These are phyloP conservation scores for Sarcomyxa edulis DNA, from an alignment of 768 basidiomycete species.

Conservation along the genomic window DNA sequence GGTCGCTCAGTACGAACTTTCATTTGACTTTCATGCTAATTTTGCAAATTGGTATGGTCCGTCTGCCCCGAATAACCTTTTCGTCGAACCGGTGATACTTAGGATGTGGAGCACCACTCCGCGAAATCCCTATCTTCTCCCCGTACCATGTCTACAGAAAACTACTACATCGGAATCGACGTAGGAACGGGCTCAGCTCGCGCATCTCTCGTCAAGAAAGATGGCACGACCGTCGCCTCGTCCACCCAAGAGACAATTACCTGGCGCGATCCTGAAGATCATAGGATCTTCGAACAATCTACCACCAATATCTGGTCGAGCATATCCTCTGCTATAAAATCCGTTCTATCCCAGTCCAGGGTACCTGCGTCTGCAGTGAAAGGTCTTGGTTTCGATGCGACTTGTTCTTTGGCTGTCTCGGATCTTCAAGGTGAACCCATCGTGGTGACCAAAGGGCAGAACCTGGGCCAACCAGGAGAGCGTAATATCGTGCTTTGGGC, in stretches of 20 bases:
- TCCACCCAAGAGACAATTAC: conserved; percentile 80
- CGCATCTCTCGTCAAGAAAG: conserved; percentile 68
- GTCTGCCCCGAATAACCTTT: too few species aligned
- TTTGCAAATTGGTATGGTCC: too few species aligned
- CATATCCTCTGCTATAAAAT: conserved; percentile 56
- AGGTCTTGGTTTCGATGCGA: conserved; percentile 93
- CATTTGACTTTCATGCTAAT: too few species aligned
- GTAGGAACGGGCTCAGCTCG: conserved; percentile 95
- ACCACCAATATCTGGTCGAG: conserved; percentile 82
- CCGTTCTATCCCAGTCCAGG: conserved; percentile 54
- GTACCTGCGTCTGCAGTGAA: conserved; percentile 61
- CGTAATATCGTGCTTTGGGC: conserved; percentile 95
- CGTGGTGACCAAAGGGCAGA: conserved; percentile 62
- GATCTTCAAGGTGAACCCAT: conserved; percentile 72
- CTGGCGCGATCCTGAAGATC: conserved; percentile 78
- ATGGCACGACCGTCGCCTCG: conserved; percentile 72
- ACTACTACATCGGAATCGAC: conserved; percentile 70
- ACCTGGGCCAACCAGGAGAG: conserved; percentile 61
- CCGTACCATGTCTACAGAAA: conserved; percentile 28
- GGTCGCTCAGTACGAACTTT: too few species aligned
- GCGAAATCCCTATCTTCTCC: not conserved
- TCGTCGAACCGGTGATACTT: too few species aligned
- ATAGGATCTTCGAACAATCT: conserved; percentile 96
- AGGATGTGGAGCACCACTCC: too few species aligned
- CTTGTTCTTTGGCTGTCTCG: conserved; percentile 89